phyloP scores from a whole-genome alignment of 331 rosid genomes.

The Malus hybrid region DNA sequence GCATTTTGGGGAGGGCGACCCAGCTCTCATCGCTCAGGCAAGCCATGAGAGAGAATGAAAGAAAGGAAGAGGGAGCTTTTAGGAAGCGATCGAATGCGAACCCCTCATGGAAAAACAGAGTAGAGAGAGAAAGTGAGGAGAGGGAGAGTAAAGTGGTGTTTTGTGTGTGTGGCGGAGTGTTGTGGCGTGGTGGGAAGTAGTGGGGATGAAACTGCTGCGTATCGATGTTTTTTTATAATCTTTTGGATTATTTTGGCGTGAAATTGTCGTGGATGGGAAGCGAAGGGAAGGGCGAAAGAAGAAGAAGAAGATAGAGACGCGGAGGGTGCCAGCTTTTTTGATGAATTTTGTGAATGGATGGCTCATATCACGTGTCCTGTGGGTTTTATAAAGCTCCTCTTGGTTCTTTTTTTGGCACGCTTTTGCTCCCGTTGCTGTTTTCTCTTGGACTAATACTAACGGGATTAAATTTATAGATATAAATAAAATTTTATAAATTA shows the following conservation, averaged over 20 bases:
- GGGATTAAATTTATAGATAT: too few species aligned
- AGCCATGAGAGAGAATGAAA: constrained; percentile 38
- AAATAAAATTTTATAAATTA: too few species aligned
- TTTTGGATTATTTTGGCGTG: not conserved
- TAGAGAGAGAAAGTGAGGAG: not conserved
- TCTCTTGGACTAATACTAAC: too few species aligned
- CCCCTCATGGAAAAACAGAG: not conserved
- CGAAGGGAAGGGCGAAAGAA: not conserved
- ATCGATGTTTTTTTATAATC: not conserved
- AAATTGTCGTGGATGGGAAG: not conserved
- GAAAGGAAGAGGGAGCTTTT: not conserved
- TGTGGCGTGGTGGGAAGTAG: not conserved
- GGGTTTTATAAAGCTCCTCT: too few species aligned
- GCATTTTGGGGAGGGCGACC: constrained; percentile 30
- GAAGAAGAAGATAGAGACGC: not conserved
- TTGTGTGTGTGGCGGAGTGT: not conserved
- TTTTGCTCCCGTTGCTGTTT: too few species aligned
- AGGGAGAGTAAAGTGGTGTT: not conserved
- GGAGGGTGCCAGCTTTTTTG: not conserved
- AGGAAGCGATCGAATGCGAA: not conserved
- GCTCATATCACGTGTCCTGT: not conserved
- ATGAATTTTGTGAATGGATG: not conserved
- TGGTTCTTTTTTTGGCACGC: too few species aligned
- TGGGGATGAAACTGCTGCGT: not conserved
- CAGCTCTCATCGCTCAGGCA: constrained; percentile 51